Evolutionary conservation across 2,329 filamentous ascomycete genomes (phyloP).

Genomic region (Sporothrix brunneoviolacea): DNA sequence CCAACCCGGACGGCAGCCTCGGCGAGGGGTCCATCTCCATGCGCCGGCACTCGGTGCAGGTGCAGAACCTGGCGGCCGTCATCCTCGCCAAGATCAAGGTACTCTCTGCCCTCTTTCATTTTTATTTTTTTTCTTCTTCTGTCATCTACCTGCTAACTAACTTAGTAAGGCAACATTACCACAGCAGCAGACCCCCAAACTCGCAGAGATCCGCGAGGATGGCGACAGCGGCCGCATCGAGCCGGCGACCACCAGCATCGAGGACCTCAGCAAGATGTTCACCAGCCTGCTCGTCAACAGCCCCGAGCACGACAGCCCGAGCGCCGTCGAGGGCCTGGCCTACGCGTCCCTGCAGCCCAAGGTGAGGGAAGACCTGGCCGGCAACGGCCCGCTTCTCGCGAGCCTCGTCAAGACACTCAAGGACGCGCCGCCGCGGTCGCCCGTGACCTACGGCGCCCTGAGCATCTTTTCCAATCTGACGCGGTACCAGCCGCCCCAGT

Average conservation of each 20-base stretch:
- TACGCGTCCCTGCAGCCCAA: slow-evolving; percentile 82
- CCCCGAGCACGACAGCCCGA: slow-evolving; percentile 50
- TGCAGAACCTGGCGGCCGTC: slow-evolving; percentile 63
- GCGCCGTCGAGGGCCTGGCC: slow-evolving; percentile 82
- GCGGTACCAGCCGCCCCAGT: slow-evolving; percentile 65
- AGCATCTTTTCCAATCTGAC: slow-evolving; percentile 84
- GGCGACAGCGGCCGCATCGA: slow-evolving; percentile 33
- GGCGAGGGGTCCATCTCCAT: slow-evolving; percentile 53
- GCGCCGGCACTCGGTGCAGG: slow-evolving; percentile 54
- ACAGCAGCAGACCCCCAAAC: slow-evolving; percentile 31
- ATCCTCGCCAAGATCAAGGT: slow-evolving; percentile 72
- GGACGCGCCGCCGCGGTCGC: slow-evolving; percentile 55
- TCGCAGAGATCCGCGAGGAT: slow-evolving; percentile 24
- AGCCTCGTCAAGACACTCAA: slow-evolving; percentile 59
- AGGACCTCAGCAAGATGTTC: slow-evolving; percentile 59
- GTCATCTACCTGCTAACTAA: slow-evolving; percentile 38
- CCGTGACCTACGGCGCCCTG: slow-evolving; percentile 75
- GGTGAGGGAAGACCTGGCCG: slow-evolving; percentile 74
- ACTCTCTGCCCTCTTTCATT: slow-evolving; percentile 22
- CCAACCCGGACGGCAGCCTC: slow-evolving; percentile 51
- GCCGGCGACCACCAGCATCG: slow-evolving; percentile 53
- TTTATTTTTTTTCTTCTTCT: neutral
- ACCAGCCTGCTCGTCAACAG: slow-evolving; percentile 58
- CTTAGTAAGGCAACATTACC: slow-evolving; percentile 47
- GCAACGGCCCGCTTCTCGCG: slow-evolving; percentile 61